Conservation (phyloP, 495 filamentous ascomycete genomes). For the Penicillium argentinense region DNA sequence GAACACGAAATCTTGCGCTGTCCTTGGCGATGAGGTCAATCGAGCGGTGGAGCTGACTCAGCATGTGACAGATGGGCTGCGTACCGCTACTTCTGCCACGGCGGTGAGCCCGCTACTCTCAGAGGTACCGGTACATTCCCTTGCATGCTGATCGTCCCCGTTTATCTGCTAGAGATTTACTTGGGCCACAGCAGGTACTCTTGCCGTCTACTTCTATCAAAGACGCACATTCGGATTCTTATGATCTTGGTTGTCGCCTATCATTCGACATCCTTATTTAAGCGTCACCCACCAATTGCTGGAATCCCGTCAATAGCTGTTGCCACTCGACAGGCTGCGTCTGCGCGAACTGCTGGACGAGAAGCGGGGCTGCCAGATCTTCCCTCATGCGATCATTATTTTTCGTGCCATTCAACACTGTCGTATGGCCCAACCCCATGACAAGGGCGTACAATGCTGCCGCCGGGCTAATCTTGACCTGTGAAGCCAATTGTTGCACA, state of each 20-base stretch:
- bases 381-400: conserved; percentile 60
- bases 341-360: conserved; percentile 48
- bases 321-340: conserved; percentile 47
- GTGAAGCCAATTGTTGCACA: conserved; percentile 52
- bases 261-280: no score
- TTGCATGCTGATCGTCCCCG: not conserved
- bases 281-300: conserved; percentile 45
- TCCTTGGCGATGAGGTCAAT: conserved; percentile 26
- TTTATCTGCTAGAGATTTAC: not conserved
- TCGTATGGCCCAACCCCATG: conserved; percentile 55
- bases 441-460: conserved; percentile 69
- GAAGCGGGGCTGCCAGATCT: conserved; percentile 58
- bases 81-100: not conserved
- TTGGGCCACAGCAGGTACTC: not conserved
- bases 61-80: conserved; percentile 2
- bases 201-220: no score
- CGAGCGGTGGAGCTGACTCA: conserved; percentile 21
- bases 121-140: not conserved
- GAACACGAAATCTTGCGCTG: conserved; percentile 13
- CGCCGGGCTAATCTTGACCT: conserved; percentile 44
- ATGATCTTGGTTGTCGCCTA: not conserved
- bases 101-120: no score
- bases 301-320: conserved; percentile 45
- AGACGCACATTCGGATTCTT: no score
- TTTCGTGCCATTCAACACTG: conserved; percentile 71